Conservation (phyloP, 768 basidiomycete species). For the Rhizopogon sp. region DNA sequence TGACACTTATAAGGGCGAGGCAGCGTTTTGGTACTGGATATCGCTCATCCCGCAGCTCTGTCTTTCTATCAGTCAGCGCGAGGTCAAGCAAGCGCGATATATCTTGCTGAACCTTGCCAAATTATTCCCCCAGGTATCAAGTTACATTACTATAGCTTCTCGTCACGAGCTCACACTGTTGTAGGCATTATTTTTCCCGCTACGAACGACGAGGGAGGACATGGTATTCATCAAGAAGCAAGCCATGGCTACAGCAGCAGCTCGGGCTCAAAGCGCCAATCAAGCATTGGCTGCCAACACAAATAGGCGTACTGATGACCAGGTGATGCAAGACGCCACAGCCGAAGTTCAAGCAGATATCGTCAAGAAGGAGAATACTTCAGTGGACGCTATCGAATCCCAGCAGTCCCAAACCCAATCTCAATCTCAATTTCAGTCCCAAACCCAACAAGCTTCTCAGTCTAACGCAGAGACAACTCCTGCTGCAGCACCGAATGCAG, state of each 20-base stretch:
- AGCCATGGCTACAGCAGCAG: slow-evolving; percentile 28
- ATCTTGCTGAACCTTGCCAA: slow-evolving; percentile 88
- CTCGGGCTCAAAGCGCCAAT: slow-evolving; percentile 32
- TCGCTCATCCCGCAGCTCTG: slow-evolving; percentile 93
- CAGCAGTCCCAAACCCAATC: slow-evolving; percentile 12
- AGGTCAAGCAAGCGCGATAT: slow-evolving; percentile 88
- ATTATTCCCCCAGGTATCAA: slow-evolving; percentile 78
- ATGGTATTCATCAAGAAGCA: slow-evolving; percentile 45
- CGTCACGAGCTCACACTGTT: slow-evolving; percentile 5
- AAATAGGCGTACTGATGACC: slow-evolving; percentile 26
- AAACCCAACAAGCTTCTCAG: neutral
- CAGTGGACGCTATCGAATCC: slow-evolving; percentile 17
- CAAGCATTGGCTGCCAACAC: slow-evolving; percentile 19
- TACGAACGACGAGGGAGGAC: slow-evolving; percentile 82
- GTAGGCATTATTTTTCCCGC: slow-evolving; percentile 91
- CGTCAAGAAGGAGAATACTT: slow-evolving; percentile 15
- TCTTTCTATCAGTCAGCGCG: slow-evolving; percentile 82
- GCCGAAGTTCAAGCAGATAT: slow-evolving; percentile 24
- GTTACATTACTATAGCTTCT: slow-evolving; percentile 15
- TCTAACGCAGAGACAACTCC: slow-evolving; percentile 6
- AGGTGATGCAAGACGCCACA: slow-evolving; percentile 23
- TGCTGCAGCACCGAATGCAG: slow-evolving; percentile 13
- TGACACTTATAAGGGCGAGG: slow-evolving; percentile 94
- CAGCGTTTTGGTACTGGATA: slow-evolving; percentile 99
- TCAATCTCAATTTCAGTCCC: neutral